Evolutionary conservation across 163 green algal genomes (phyloP).

Genomic region (Scenedesmus sp.): DNA sequence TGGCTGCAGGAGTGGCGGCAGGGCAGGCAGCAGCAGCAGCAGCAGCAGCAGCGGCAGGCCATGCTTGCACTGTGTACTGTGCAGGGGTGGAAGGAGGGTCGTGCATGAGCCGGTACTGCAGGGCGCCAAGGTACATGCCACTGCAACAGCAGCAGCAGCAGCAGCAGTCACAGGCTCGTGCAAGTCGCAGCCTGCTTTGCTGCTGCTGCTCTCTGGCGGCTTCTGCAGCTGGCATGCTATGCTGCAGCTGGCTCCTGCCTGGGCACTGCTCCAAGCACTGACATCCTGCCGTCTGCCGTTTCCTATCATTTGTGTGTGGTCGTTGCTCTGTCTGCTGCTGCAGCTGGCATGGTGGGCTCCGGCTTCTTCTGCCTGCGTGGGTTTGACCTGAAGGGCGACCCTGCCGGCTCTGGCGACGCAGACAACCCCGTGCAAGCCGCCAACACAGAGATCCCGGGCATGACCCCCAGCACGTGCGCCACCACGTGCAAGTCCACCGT

Average conservation of each 20-base stretch:
- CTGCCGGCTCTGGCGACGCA: slow-evolving; percentile 12
- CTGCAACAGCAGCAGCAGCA: neutral
- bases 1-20: too few species aligned
- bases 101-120: too few species aligned
- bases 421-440: slow-evolving; percentile 13
- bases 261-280: neutral
- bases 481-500: slow-evolving; percentile 38
- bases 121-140: too few species aligned
- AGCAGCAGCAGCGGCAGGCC: too few species aligned
- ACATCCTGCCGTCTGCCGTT: neutral
- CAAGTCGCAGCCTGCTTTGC: too few species aligned
- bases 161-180: too few species aligned
- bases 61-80: too few species aligned
- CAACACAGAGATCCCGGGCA: slow-evolving; percentile 32
- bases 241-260: neutral
- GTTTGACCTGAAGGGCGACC: slow-evolving; percentile 52
- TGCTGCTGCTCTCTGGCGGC: too few species aligned
- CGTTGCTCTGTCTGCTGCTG: neutral
- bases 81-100: too few species aligned
- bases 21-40: neutral
- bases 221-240: too few species aligned
- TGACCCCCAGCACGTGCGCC: slow-evolving; percentile 18
- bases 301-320: neutral
- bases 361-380: slow-evolving; percentile 49
- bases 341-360: neutral